A percentile compares a stretch with the other conserved stretches of the same genome.
Conservation (phyloP, 2,329 filamentous ascomycete species). For the Nigrospora osmanthi region DNA sequence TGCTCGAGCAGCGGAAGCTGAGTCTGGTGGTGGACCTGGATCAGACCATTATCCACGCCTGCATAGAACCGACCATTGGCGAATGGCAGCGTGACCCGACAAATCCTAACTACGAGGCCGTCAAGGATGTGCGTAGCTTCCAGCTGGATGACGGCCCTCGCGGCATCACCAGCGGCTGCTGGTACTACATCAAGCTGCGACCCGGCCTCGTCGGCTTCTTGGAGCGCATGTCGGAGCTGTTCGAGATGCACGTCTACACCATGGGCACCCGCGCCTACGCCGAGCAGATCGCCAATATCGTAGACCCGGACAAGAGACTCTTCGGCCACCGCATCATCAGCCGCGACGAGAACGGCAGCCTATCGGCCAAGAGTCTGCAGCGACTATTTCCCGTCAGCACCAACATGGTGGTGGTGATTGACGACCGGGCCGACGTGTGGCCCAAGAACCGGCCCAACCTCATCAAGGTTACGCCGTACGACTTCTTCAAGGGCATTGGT, state of each 20-base stretch:
- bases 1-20: conserved; percentile 75
- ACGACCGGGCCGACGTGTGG: conserved; percentile 96
- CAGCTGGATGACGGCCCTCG: conserved; percentile 82
- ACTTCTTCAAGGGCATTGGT: conserved; percentile 96
- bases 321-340: conserved; percentile 95
- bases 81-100: conserved; percentile 88
- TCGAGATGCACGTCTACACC: conserved; percentile 96
- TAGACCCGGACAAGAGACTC: conserved; percentile 81
- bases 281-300: conserved; percentile 80
- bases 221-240: conserved; percentile 66
- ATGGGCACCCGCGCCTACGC: conserved; percentile 99
- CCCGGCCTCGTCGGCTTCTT: conserved; percentile 80
- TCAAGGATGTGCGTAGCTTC: conserved; percentile 83
- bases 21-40: conserved; percentile 95
- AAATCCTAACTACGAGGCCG: conserved; percentile 85
- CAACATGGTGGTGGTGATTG: conserved; percentile 98
- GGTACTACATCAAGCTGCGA: conserved; percentile 97
- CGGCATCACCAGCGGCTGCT: conserved; percentile 63
- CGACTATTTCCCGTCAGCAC: conserved; percentile 93
- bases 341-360: conserved; percentile 91
- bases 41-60: conserved; percentile 97
- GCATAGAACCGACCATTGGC: conserved; percentile 89
- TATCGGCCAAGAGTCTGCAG: conserved; percentile 83
- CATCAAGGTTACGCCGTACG: conserved; percentile 90
- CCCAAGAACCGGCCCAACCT: conserved; percentile 81